Base-by-base conservation (phyloP, 2,329 filamentous ascomycete genomes). In the Dichotomopilus funicola region DNA sequence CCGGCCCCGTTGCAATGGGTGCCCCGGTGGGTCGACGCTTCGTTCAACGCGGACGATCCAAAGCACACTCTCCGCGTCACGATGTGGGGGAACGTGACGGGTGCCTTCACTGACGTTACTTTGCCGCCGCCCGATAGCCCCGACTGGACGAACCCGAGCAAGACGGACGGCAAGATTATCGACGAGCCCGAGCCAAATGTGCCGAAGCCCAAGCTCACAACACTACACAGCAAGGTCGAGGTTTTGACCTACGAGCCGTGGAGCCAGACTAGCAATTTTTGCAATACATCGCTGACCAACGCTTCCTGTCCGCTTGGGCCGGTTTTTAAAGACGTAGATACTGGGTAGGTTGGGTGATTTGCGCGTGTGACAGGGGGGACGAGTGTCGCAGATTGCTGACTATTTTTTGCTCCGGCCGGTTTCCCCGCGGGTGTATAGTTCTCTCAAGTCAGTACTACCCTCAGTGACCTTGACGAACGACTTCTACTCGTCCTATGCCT, bases 21-120 rank as follows among this genome's bases (percentile, higher is more conserved):
- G 10, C 91, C 94, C 2, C 70, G 86, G 38, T 84, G 81, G 63
- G 81, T 94, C 55, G 84, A 88, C 64, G 92, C 89, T 55, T 73
- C 74, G 19, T 95, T 95, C 74, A 80, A 89, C 64, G 77, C 80
- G 34, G 70, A 74, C 11, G 73, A 80, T 60, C 69, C 80, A 4
- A 78, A 74, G 50, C 83, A 91, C 66, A 81, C 78, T 42, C 77
- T 99, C 49, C 83, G 81, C 60, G 75, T 96, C 54, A 94, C 85
- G 1, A 80, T 96, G 47, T 97, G 90, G 75, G 92, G 91, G 51
- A 96, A 97, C 71, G 90, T 97, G 35, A 88, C 86, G 7, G 94
- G 94, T 47, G 82, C 86, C 50, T 77, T 80, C 45, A 76, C 77
- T 2, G 67, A 72, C 10, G 73, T 75, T n/a, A 58, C 71, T 2